phyloP scores from a whole-genome alignment of 2,329 filamentous ascomycete genomes.

The Aspergillus fumigatiaffinis region DNA sequence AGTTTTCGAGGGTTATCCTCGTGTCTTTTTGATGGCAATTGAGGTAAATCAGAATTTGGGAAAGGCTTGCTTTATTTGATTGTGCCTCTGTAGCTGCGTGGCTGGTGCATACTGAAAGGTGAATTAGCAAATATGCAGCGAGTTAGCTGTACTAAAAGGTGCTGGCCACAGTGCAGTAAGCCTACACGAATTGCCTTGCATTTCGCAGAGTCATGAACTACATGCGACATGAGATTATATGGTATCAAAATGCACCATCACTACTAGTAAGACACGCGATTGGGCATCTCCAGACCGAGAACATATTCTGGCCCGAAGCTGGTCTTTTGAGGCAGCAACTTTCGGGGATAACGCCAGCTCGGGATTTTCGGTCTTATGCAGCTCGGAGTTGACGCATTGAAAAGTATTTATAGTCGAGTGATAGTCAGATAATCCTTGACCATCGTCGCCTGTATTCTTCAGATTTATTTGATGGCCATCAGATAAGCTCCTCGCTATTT shows the following conservation, averaged over 20 bases:
- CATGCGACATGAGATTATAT: neutral
- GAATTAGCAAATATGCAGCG: neutral
- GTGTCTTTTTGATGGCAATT: neutral
- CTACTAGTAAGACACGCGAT: neutral
- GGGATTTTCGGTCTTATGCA: neutral
- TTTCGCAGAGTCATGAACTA: neutral
- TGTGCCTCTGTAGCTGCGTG: neutral
- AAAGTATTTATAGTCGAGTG: neutral
- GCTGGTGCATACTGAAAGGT: neutral
- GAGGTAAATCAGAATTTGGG: neutral
- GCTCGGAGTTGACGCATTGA: neutral
- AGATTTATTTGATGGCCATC: neutral
- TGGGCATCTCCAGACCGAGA: neutral
- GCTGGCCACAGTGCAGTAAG: neutral
- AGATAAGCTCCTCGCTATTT: neutral
- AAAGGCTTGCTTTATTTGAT: neutral
- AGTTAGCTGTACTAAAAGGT: neutral
- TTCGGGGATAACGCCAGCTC: neutral
- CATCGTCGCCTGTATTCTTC: neutral
- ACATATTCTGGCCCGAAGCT: neutral
- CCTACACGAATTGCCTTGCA: neutral
- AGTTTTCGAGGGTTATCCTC: neutral
- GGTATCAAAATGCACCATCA: neutral
- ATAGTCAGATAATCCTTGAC: neutral
- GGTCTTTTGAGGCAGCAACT: neutral